A percentile compares a stretch with the other conserved stretches of the same genome.
Conservation (phyloP, 371 early-diverging fungal species). For the Enterocytospora artemiae region DNA sequence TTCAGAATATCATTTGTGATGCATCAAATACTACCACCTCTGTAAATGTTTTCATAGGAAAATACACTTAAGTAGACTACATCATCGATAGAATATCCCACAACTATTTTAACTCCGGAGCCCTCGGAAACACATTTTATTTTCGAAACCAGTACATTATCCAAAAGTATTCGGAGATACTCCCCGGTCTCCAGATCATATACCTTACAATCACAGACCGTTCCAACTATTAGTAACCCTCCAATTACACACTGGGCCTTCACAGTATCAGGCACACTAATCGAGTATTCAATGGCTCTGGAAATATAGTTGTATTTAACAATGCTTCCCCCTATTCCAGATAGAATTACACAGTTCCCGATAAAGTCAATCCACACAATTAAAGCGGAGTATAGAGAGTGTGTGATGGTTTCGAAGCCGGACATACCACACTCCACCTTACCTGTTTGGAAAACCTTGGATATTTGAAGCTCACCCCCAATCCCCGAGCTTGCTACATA, state of each 20-base stretch:
- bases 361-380: constrained; percentile 37
- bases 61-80: constrained; percentile 13
- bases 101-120: constrained; percentile 17
- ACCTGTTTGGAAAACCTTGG: too few species aligned
- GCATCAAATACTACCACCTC: too few species aligned
- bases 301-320: constrained; percentile 44
- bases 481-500: constrained; percentile 44
- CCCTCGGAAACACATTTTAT: constrained; percentile 14
- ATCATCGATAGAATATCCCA: constrained; percentile 18
- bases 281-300: constrained; percentile 22
- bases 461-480: constrained; percentile 45
- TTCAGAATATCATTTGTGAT: too few species aligned
- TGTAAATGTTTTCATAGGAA: constrained; percentile 20
- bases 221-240: constrained; percentile 47
- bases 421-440: too few species aligned
- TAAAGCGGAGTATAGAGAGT: constrained; percentile 26
- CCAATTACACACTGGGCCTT: constrained; percentile 36
- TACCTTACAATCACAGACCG: constrained; percentile 30
- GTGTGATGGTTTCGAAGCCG: constrained; percentile 10
- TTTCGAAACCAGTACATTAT: constrained; percentile 10
- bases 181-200: constrained; percentile 39
- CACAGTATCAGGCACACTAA: constrained; percentile 22
- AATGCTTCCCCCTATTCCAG: constrained; percentile 45
- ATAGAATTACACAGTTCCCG: constrained; percentile 42
- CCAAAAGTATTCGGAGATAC: constrained; percentile 36